Base-by-base conservation (phyloP, 306 rosid genomes). In the Vigna unguiculata region DNA sequence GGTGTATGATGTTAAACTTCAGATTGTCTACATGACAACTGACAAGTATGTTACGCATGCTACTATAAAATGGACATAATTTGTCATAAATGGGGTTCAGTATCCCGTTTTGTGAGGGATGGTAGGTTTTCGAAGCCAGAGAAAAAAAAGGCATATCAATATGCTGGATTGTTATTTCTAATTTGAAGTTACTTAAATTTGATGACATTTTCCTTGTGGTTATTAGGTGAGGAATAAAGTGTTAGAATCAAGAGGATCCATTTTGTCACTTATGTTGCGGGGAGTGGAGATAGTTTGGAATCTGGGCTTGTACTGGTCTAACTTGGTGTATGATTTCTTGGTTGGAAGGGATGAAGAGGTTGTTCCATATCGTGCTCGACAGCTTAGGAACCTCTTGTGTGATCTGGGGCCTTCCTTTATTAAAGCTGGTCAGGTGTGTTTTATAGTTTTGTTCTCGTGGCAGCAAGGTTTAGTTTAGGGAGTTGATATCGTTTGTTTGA, bases 341-440 rank as follows among this genome's bases (percentile, higher is more conserved):
- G 91, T 96, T 52, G 99, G 98, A 85, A 91, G 99, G 85, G 99
- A 95, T 81, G 97, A 92, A 84, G 99, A 95, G 86, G 97, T 92
- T 79, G 98, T 95, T 73, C 97, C 99, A 12, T 91, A 61, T 82
- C 99, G 99, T 20, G 97, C 99, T 77, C 93, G 93, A 43, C 99
- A 95, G 87, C 99, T 95, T 68, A 87, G 99, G 82, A 95, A 88
- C 70, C 99, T 95, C 75, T 79, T 95, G 59, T 95, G 99, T 81
- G 88, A 87, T 83, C 62, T 95, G 88, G 97, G 98, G 30, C 97
- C 97, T 86, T 95, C 99, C 61, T 95, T 95, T 68, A 87, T 95
- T 78, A 95, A 95, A 89, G 99, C 93, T 21, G 99, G 97, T 57
- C 97, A 95, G 96, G 99, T 91, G 70, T 83, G 91, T 11, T 81